Evolutionary conservation across 805 yeast species (phyloP).

Genomic region (Kurtzmaniella cleridarum): DNA sequence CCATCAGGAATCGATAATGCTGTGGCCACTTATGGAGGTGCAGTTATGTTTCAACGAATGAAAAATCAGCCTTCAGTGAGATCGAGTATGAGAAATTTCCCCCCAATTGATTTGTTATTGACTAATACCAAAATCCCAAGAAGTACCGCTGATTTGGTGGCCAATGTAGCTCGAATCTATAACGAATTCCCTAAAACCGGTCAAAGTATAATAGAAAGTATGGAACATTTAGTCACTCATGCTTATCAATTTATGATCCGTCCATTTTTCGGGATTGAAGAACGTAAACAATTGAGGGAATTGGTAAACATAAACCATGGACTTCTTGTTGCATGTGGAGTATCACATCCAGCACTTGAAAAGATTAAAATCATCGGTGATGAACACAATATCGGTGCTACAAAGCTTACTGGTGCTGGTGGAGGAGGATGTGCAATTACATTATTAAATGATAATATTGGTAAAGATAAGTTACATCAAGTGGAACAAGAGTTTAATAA

Average conservation of each 20-base stretch:
- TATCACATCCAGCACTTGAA: constrained; percentile 89
- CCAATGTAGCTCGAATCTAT: constrained; percentile 58
- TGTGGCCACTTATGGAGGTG: constrained; percentile 94
- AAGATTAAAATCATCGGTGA: constrained; percentile 63
- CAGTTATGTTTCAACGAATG: constrained; percentile 78
- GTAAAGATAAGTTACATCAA: constrained; percentile 27
- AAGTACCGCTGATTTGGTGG: constrained; percentile 78
- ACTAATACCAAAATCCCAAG: constrained; percentile 88
- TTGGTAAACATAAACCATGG: constrained; percentile 85
- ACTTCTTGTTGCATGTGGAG: constrained; percentile 76
- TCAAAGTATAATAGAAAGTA: constrained; percentile 61
- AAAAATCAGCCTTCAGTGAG: constrained; percentile 51
- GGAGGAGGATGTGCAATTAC: constrained; percentile 99
- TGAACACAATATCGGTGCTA: constrained; percentile 64
- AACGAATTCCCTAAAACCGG: constrained; percentile 50
- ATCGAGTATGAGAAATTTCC: constrained; percentile 66
- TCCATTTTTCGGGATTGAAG: constrained; percentile 43
- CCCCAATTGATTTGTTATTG: constrained; percentile 65
- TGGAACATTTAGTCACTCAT: constrained; percentile 66
- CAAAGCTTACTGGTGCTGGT: constrained; percentile 97
- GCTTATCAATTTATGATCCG: constrained; percentile 62
- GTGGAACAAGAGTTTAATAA: constrained; percentile 31
- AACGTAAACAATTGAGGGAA: constrained; percentile 41
- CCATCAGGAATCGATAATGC: constrained; percentile 97
- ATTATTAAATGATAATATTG: constrained; percentile 47